A percentile compares a stretch with the other conserved stretches of the same genome.
phyloP scores from a whole-genome alignment of 2,329 filamentous ascomycete genomes.

The Fusarium begoniae region DNA sequence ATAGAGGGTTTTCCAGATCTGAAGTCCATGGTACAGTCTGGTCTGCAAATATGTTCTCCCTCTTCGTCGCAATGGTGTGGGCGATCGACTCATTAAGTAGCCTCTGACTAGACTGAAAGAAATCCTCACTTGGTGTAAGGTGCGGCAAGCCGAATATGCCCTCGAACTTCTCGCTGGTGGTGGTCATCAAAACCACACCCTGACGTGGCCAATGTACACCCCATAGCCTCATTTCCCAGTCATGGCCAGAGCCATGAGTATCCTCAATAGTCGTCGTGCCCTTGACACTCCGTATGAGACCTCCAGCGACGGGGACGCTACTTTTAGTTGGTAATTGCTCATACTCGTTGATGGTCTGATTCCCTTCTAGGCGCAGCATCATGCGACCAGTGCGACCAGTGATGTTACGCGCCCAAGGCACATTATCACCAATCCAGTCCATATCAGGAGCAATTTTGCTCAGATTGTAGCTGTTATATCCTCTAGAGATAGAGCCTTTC shows the following conservation, averaged over 20 bases:
- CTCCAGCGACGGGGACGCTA: conserved; percentile 52
- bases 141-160: conserved; percentile 92
- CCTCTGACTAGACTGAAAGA: conserved; percentile 66
- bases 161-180: conserved; percentile 93
- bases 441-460: conserved; percentile 71
- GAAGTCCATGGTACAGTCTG: conserved; percentile 80
- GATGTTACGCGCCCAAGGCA: conserved; percentile 80
- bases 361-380: conserved; percentile 70
- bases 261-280: conserved; percentile 79
- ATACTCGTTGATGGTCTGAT: conserved; percentile 58
- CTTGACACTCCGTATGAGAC: conserved; percentile 73
- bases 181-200: conserved; percentile 82
- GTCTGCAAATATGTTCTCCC: conserved; percentile 62
- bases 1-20: conserved; percentile 68
- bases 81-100: conserved; percentile 79
- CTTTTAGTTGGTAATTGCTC: conserved; percentile 50
- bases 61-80: conserved; percentile 72
- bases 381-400: conserved; percentile 78
- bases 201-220: conserved; percentile 88
- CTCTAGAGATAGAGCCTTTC: conserved; percentile 57
- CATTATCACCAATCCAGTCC: conserved; percentile 68
- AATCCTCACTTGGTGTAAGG: conserved; percentile 69
- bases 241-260: conserved; percentile 70
- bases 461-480: conserved; percentile 67
- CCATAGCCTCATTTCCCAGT: conserved; percentile 81